Base-by-base conservation (phyloP, 495 filamentous ascomycete genomes). In the Thermothielavioides terrestris region DNA sequence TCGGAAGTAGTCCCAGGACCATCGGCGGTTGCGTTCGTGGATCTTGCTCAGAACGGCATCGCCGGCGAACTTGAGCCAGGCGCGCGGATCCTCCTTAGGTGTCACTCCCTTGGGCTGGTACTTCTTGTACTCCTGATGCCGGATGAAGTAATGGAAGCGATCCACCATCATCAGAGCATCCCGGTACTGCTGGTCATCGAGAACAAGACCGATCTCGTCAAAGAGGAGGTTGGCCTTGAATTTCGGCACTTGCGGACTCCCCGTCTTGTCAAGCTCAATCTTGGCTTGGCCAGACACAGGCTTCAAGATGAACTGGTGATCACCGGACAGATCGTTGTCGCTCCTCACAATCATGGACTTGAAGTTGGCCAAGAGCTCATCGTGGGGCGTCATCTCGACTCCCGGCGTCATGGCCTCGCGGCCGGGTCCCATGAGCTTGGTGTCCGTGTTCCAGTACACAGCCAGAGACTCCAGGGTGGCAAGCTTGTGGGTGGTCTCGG, bases 131-230 rank as follows among this genome's bases (percentile, higher is more conserved):
- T 98, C 89, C 64, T 97, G 92, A 57, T 98, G 94, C 34, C 90
- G 85, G 57, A 97, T 86, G 64, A 95, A 98, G 62, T 91, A 97
- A 66, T 98, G 92, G 72, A 98, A 97, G 5, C 96, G 78, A 63
- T 98, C 92, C 7, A 95, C 84, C 72, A 98, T 86, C 94, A 97
- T 97, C 49, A 98, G 69, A 1, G 82, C 86, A 72, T 98, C 92
- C 20, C 94, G 85, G 61, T 98, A 98, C 62, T 98, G 92, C 52
- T 96, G 81, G 53, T 97, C 89, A 61, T 98, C 92, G 15, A 98
- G 73, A 15, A 97, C 85, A 42, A 98, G 85, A 22, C 94, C 90
- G 23, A 98, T 87, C 61, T 98, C 92, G 58, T 98, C 88, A 58
- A 98, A 98, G 8, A 95, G 72, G 22, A 98, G 69, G 20, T 81